These are phyloP conservation scores for Chlamydomonas sp. DNA, from an alignment of 139 green algal species.

Conservation along the genomic window DNA sequence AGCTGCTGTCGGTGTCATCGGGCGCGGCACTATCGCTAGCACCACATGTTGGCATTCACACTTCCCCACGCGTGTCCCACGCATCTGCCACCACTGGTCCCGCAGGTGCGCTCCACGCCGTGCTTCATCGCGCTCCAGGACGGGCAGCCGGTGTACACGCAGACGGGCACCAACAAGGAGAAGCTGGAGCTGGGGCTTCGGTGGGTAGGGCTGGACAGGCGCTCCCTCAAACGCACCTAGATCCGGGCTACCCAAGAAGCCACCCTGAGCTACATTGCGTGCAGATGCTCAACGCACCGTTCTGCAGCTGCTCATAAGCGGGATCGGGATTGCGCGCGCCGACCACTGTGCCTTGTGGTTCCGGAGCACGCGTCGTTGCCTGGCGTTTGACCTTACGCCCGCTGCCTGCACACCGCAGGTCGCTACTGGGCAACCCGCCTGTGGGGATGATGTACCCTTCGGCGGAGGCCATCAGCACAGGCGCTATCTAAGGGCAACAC, in stretches of 20 bases:
- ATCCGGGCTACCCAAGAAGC: no score
- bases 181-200: constrained; percentile 47
- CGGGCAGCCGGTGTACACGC: constrained; percentile 45
- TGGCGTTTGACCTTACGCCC: no score
- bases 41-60: background rate
- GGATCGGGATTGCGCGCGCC: no score
- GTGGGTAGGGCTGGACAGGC: background rate
- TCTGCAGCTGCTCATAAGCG: no score
- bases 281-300: no score
- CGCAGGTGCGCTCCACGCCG: constrained; percentile 52
- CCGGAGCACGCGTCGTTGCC: no score
- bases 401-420: background rate
- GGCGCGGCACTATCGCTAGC: no score
- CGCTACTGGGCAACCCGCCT: constrained; percentile 7
- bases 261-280: no score
- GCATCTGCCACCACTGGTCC: background rate
- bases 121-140: constrained; percentile 48
- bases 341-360: no score
- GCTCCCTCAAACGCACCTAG: no score
- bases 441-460: constrained; percentile 34
- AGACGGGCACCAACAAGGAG: constrained; percentile 54
- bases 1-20: no score
- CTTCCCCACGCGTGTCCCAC: background rate
- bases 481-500: no score
- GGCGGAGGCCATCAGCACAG: background rate